phyloP scores from a whole-genome alignment of 2,329 filamentous ascomycete species.

The Rutstroemia sydowiana region DNA sequence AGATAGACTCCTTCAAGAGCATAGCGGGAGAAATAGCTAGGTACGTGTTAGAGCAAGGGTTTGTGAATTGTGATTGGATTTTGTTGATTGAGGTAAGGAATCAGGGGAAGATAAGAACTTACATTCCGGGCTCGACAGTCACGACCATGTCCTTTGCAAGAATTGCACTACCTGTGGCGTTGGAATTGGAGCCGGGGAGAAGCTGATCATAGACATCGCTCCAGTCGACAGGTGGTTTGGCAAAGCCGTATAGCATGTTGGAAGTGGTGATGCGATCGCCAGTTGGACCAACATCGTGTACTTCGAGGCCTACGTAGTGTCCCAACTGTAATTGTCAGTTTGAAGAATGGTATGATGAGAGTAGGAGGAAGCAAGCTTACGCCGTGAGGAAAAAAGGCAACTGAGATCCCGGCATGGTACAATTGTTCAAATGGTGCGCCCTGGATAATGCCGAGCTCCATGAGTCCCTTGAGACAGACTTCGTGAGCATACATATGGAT shows the following conservation, averaged over 20 bases:
- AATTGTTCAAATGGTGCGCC: constrained; percentile 52
- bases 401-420: constrained; percentile 43
- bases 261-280: constrained; percentile 22
- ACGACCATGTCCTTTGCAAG: constrained; percentile 60
- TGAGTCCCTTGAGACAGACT: constrained; percentile 64
- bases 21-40: constrained; percentile 67
- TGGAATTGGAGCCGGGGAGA: constrained; percentile 4
- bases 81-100: background rate
- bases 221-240: constrained; percentile 8
- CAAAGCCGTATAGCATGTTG: constrained; percentile 28
- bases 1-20: constrained; percentile 62
- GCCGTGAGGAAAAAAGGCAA: constrained; percentile 61
- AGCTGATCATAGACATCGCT: constrained; percentile 14
- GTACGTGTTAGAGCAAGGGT: background rate
- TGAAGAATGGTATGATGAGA: background rate
- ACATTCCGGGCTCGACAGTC: constrained; percentile 72
- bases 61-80: background rate
- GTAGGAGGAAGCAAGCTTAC: constrained; percentile 12
- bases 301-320: constrained; percentile 57
- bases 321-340: constrained; percentile 11
- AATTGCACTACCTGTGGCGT: constrained; percentile 23
- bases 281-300: constrained; percentile 49
- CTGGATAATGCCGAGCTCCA: constrained; percentile 63
- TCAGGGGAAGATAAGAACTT: constrained; percentile 26
- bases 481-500: constrained; percentile 67